Percentiles rank a stretch among this genome's conserved stretches.
Evolutionary conservation across 2,329 filamentous ascomycete genomes (phyloP).

Genomic region (Nemania serpens): DNA sequence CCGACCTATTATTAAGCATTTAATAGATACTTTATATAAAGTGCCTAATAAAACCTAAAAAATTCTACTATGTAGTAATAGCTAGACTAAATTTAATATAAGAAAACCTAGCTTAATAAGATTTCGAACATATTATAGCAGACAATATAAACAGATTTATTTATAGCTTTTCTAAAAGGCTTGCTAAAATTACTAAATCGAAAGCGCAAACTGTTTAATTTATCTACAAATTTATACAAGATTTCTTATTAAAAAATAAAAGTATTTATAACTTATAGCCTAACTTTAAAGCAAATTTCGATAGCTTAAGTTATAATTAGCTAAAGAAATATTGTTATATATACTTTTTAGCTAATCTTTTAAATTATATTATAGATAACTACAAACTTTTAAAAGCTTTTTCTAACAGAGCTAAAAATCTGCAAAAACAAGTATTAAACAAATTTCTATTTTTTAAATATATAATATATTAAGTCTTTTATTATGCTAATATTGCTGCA

Average conservation of each 20-base stretch:
- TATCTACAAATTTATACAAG: constrained; percentile 57
- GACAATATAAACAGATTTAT: constrained; percentile 43
- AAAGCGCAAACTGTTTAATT: constrained; percentile 51
- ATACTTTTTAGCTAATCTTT: too few relatives aligned
- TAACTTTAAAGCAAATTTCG: constrained; percentile 45
- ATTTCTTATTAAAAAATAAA: constrained; percentile 49
- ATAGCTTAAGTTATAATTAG: constrained; percentile 44
- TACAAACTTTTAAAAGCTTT: background rate
- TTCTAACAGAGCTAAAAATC: background rate
- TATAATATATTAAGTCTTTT: constrained; percentile 16
- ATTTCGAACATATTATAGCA: background rate
- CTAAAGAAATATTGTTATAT: too few relatives aligned
- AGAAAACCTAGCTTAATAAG: background rate
- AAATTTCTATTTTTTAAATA: constrained; percentile 28
- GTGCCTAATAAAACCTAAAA: constrained; percentile 4
- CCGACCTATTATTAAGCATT: constrained; percentile 11
- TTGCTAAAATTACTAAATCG: constrained; percentile 50
- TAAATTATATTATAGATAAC: too few relatives aligned
- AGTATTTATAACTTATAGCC: constrained; percentile 42
- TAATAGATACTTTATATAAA: constrained; percentile 18
- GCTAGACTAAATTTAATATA: constrained; percentile 4
- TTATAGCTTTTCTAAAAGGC: constrained; percentile 52
- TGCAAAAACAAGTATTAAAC: background rate
- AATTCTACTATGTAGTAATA: constrained; percentile 16
- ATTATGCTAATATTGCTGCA: constrained; percentile 24